Evolutionary conservation across 1,284 basidiomycete genomes (phyloP), one percentile per base, ranked within the genome.

Genomic region (Termitomyces sp.): DNA sequence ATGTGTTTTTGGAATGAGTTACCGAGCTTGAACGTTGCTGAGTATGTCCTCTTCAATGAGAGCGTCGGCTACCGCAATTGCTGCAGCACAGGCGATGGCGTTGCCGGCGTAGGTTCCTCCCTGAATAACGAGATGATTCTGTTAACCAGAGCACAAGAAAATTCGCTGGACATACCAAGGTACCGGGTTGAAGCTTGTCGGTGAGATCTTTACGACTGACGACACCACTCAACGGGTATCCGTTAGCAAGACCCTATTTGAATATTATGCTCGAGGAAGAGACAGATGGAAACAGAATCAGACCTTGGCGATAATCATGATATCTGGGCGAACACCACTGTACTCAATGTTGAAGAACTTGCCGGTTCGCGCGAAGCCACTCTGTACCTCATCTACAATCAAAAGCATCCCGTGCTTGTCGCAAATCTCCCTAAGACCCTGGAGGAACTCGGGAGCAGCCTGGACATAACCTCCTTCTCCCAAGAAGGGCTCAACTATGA

Each of bases 391-490:
- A 62, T 95, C 92, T 52, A 89, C 70, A 63, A 94, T 88, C 52
- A 93, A 73, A 50, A 93, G 67, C 52, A 97, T 92, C 13, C 80
- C 83, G 67, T 97, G 78, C 68, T 89, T 79, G 68, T 97, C 93
- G 71, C 95, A 97, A 34, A 95, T 80, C 56, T 81, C 76, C 52
- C 93, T 78, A 50, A 98, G 69, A 39, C 89, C 92, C 45, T 81
- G 74, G 57, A 98, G 71, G 76, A 89, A 97, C 19, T 83, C 79
- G 1, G 83, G 64, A 0, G 94, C 91, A 0, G 93, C 91, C 26
- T 91, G 86, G 14, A 97, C 89, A 71, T 98, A 98, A 5, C 95
- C 95, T 43, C 90, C 93, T 71, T 97, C 93, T 33, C 93, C 94
- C 33, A 97, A 77, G 8, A 97, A 87, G 46, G 95, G 90, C 74